Evolutionary conservation across 345 rosid species (phyloP).

Genomic region (Rhodamnia rubescens): DNA sequence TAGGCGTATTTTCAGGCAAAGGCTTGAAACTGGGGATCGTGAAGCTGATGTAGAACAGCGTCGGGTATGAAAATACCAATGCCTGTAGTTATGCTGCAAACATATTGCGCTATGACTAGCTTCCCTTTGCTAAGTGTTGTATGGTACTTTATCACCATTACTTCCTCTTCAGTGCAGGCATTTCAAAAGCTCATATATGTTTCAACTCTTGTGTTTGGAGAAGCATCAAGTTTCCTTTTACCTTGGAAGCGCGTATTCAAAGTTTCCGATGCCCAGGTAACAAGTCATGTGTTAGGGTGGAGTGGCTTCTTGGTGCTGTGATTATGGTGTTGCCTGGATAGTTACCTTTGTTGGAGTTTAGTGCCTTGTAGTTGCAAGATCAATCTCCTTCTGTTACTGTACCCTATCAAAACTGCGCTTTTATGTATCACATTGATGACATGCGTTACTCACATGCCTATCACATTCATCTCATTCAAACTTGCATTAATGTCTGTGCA

Average conservation of each 20-base stretch:
- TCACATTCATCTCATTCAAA: not conserved
- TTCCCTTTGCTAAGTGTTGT: not conserved
- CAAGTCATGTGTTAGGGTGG: not conserved
- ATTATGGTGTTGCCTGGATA: not conserved
- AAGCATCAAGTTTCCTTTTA: conserved; percentile 85
- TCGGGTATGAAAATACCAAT: conserved; percentile 37
- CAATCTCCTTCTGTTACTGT: not conserved
- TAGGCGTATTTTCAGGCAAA: conserved; percentile 74
- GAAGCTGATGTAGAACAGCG: conserved; percentile 83
- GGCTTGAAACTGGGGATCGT: conserved; percentile 91
- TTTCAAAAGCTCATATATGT: conserved; percentile 96
- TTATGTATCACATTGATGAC: not conserved
- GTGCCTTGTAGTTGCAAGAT: not conserved
- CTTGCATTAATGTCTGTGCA: not conserved
- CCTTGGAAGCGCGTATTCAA: conserved; percentile 98
- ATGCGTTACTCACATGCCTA: not conserved
- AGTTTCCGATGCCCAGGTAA: conserved; percentile 89
- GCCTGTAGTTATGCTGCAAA: not conserved
- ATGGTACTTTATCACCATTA: conserved; percentile 51
- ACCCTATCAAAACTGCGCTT: not conserved
- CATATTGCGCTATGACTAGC: not conserved
- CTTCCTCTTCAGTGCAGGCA: conserved; percentile 89
- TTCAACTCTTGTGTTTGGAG: conserved; percentile 92
- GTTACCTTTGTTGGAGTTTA: not conserved
- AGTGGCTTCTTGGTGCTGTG: not conserved